Conservation (phyloP, 2,329 filamentous ascomycete species). For the Boeremia exigua region DNA sequence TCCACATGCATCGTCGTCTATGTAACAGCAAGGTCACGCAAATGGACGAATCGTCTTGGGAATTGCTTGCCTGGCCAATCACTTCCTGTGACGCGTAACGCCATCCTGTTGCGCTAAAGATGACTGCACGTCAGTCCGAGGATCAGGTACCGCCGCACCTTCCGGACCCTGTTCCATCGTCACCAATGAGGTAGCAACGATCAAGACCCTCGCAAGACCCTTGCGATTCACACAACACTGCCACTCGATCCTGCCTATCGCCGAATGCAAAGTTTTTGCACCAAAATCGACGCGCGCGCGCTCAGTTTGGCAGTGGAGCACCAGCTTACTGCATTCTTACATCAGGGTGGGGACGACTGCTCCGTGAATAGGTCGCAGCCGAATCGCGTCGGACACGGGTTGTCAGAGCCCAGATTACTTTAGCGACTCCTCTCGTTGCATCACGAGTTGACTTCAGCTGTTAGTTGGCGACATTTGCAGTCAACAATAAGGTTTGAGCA, state of each 20-base stretch:
- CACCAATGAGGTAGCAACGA: background rate
- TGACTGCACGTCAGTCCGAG: constrained; percentile 5
- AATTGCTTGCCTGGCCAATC: constrained; percentile 1
- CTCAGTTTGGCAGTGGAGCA: background rate
- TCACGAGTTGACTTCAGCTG: constrained; percentile 1
- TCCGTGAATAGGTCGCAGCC: background rate
- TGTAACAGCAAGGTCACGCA: background rate
- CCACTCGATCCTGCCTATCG: background rate
- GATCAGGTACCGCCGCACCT: constrained; percentile 3
- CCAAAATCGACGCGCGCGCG: background rate
- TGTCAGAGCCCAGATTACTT: constrained; percentile 1
- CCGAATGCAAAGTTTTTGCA: background rate
- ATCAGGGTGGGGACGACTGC: constrained; percentile 8
- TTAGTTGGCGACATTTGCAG: background rate
- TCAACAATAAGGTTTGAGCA: background rate
- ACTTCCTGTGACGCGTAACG: background rate
- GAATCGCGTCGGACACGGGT: background rate
- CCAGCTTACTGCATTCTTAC: background rate
- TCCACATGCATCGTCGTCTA: background rate
- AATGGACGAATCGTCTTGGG: background rate
- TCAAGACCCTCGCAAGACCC: background rate
- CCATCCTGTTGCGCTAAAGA: background rate
- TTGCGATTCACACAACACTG: background rate
- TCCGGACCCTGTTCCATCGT: background rate
- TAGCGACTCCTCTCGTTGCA: background rate